Percentiles rank a stretch among this genome's conserved stretches.
These are phyloP conservation scores for Neospermospora avenae DNA, from an alignment of 2,329 filamentous ascomycete species.

Conservation along the genomic window DNA sequence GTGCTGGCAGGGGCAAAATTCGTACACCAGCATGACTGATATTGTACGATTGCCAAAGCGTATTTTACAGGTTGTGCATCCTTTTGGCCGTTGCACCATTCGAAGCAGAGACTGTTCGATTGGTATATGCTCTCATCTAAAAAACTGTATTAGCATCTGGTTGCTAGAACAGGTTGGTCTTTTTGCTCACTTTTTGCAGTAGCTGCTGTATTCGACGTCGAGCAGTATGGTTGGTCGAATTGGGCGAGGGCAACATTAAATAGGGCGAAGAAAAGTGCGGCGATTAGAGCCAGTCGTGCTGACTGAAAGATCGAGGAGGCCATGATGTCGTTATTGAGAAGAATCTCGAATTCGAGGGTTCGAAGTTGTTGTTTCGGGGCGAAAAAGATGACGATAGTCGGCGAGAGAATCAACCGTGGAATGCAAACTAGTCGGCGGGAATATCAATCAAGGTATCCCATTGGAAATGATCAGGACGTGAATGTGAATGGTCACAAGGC, in stretches of 20 bases:
- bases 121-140: conserved; percentile 57
- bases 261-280: conserved; percentile 17
- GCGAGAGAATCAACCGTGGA: conserved; percentile 10
- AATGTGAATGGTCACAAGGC: conserved; percentile 15
- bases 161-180: neutral
- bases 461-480: conserved; percentile 20
- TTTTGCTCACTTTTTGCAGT: conserved; percentile 41
- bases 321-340: conserved; percentile 10
- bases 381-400: conserved; percentile 14
- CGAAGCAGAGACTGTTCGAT: conserved; percentile 66
- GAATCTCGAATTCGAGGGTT: neutral
- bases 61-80: conserved; percentile 38
- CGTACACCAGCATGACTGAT: conserved; percentile 69
- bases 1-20: conserved; percentile 57
- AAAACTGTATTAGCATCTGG: conserved; percentile 14
- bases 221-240: conserved; percentile 39
- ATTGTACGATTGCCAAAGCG: conserved; percentile 67
- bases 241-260: conserved; percentile 19
- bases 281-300: conserved; percentile 25
- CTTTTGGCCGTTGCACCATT: conserved; percentile 47
- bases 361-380: conserved; percentile 8
- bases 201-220: conserved; percentile 45
- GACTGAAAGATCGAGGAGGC: conserved; percentile 13
- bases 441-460: conserved; percentile 32
- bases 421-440: conserved; percentile 20